Percentiles rank a stretch among this genome's conserved stretches.
Evolutionary conservation across 2,329 filamentous ascomycete species (phyloP).

Genomic region (Neonectria magnoliae): DNA sequence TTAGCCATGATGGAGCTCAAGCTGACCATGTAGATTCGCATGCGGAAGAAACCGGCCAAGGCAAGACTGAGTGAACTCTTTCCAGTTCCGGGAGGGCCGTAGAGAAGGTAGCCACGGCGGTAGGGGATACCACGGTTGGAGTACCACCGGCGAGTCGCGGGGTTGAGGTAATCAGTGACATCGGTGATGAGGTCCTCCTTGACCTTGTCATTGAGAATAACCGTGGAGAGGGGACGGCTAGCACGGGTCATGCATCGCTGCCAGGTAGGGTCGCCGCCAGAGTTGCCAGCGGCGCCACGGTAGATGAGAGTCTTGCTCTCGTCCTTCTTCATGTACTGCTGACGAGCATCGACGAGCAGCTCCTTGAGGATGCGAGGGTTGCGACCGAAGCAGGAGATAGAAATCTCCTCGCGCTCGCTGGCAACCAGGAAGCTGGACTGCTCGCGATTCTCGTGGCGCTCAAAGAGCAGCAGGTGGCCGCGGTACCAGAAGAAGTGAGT

Average conservation of each 20-base stretch:
- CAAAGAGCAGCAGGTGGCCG: slow-evolving; percentile 66
- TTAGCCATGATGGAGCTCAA: slow-evolving; percentile 70
- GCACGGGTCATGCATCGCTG: slow-evolving; percentile 70
- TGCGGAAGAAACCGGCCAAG: slow-evolving; percentile 74
- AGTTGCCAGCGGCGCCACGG: slow-evolving; percentile 60
- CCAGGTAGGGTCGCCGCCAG: slow-evolving; percentile 61
- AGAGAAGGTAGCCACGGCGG: slow-evolving; percentile 82
- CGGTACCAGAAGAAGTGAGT: slow-evolving; percentile 76
- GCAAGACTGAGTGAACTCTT: slow-evolving; percentile 79
- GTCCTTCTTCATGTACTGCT: slow-evolving; percentile 65
- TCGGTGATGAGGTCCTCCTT: slow-evolving; percentile 70
- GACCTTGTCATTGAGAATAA: slow-evolving; percentile 69
- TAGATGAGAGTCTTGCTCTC: slow-evolving; percentile 73
- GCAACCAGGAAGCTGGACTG: slow-evolving; percentile 50
- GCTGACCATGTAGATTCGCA: slow-evolving; percentile 78
- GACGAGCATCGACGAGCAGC: slow-evolving; percentile 67
- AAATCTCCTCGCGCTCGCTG: slow-evolving; percentile 68
- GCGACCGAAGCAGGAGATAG: slow-evolving; percentile 69
- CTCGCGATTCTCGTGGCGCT: slow-evolving; percentile 60
- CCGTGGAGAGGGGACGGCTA: slow-evolving; percentile 70
- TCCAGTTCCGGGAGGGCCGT: slow-evolving; percentile 83
- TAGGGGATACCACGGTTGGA: slow-evolving; percentile 86
- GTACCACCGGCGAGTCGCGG: slow-evolving; percentile 79
- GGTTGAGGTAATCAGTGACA: slow-evolving; percentile 70
- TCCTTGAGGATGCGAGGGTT: slow-evolving; percentile 70